phyloP scores from a whole-genome alignment of 2,329 filamentous ascomycete genomes.

The Gaeumannomyces tritici region DNA sequence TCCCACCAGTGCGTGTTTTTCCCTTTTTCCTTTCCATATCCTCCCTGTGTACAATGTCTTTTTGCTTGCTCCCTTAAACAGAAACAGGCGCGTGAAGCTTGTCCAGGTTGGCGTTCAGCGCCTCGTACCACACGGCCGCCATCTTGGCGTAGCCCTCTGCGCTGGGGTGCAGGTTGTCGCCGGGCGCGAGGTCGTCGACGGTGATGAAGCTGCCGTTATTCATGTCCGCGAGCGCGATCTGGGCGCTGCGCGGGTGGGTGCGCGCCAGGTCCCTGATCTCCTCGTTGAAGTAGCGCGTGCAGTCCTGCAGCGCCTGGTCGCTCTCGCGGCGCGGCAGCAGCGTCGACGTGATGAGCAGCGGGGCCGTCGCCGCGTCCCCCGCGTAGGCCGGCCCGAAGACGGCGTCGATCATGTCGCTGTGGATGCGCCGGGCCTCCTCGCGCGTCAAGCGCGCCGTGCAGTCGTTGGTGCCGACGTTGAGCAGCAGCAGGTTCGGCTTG shows the following conservation, averaged over 20 bases:
- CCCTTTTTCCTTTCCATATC: background rate
- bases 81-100: background rate
- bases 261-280: background rate
- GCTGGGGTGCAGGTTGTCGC: slow-evolving; percentile 3
- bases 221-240: slow-evolving; percentile 2
- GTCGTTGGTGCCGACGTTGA: slow-evolving; percentile 6
- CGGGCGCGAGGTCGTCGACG: slow-evolving; percentile 2
- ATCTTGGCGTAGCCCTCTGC: slow-evolving; percentile 1
- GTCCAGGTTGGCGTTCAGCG: background rate
- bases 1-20: no score
- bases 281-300: slow-evolving; percentile 2
- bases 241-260: background rate
- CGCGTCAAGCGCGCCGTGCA: slow-evolving; percentile 1
- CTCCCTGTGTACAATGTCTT: background rate
- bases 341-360: slow-evolving; percentile 2
- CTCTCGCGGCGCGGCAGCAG: slow-evolving; percentile 1
- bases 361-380: background rate
- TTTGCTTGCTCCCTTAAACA: background rate
- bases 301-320: background rate
- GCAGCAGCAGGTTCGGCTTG: slow-evolving; percentile 3
- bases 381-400: background rate
- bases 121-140: slow-evolving; percentile 1
- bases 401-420: slow-evolving; percentile 4
- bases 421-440: background rate
- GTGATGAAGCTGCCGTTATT: slow-evolving; percentile 4